Evolutionary conservation across 495 filamentous ascomycete genomes (phyloP).

Genomic region (Penicillium coffeae): DNA sequence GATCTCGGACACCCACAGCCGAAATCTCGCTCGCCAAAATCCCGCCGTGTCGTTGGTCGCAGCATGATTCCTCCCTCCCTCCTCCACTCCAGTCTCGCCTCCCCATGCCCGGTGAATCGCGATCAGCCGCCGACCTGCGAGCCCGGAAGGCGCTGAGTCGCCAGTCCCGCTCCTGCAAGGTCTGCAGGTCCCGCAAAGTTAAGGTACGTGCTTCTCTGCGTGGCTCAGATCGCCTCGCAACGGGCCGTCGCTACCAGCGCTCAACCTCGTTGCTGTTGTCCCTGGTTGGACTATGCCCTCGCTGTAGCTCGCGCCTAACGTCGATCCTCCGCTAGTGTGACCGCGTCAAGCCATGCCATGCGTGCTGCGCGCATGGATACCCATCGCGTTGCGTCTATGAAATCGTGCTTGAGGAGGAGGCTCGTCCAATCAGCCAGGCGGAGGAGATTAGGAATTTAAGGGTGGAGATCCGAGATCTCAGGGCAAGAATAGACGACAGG

Average conservation of each 20-base stretch:
- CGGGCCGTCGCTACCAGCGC: conserved; percentile 14
- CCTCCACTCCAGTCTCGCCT: conserved; percentile 11
- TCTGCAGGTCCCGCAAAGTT: conserved; percentile 45
- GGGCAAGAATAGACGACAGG: conserved; percentile 22
- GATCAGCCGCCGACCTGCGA: conserved; percentile 20
- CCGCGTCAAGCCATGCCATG: conserved; percentile 44
- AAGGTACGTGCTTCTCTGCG: conserved; percentile 31
- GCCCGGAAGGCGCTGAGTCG: conserved; percentile 26
- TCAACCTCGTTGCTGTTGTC: conserved; percentile 1
- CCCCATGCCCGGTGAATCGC: conserved; percentile 25
- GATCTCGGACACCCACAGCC: conserved; percentile 25
- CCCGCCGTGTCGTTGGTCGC: conserved; percentile 33
- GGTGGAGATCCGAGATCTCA: conserved; percentile 36
- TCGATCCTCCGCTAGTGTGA: conserved; percentile 34
- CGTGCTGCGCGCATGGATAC: conserved; percentile 46
- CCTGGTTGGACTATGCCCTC: too few relatives aligned
- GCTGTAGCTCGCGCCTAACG: conserved; percentile 12
- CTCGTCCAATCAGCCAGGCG: conserved; percentile 37
- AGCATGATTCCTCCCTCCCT: conserved; percentile 15
- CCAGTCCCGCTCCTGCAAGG: conserved; percentile 44
- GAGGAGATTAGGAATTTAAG: conserved; percentile 44
- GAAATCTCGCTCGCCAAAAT: conserved; percentile 33
- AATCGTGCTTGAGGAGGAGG: conserved; percentile 31
- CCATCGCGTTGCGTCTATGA: conserved; percentile 45
- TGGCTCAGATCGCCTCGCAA: conserved; percentile 25